A percentile compares a stretch with the other conserved stretches of the same genome.
These are phyloP conservation scores for Nemania serpens DNA, from an alignment of 2,329 filamentous ascomycete genomes.

Conservation along the genomic window DNA sequence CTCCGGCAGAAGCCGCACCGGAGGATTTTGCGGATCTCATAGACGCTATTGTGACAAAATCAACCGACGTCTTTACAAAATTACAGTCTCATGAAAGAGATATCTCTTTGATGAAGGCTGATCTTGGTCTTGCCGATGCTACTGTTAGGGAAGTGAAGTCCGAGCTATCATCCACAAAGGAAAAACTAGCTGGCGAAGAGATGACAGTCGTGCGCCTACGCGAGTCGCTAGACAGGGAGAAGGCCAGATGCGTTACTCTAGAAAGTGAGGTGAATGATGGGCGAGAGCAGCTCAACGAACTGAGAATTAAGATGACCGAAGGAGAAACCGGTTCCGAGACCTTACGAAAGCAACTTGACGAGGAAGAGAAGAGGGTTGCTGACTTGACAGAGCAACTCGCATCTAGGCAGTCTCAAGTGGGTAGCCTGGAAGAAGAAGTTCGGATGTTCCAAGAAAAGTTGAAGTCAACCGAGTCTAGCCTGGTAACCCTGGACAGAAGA, in stretches of 20 bases:
- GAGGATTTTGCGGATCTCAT: constrained; percentile 62
- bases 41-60: constrained; percentile 62
- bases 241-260: constrained; percentile 58
- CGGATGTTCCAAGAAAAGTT: constrained; percentile 69
- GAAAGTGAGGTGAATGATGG: constrained; percentile 66
- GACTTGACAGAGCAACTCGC: constrained; percentile 72
- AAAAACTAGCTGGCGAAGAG: constrained; percentile 58
- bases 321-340: constrained; percentile 84
- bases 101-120: constrained; percentile 62
- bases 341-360: constrained; percentile 73
- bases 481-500: constrained; percentile 57
- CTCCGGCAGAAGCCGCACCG: constrained; percentile 57
- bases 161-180: constrained; percentile 60
- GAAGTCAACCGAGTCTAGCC: constrained; percentile 56
- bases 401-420: constrained; percentile 75
- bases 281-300: constrained; percentile 68
- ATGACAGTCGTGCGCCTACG: constrained; percentile 55
- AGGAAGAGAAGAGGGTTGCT: constrained; percentile 73
- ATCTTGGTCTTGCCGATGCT: constrained; percentile 64
- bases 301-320: constrained; percentile 75
- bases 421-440: constrained; percentile 76
- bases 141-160: constrained; percentile 59
- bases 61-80: constrained; percentile 64
- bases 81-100: constrained; percentile 64
- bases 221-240: constrained; percentile 58